Evolutionary conservation across 768 basidiomycete genomes (phyloP), one percentile per base, ranked within the genome.

Genomic region (Termitomyces sp.): DNA sequence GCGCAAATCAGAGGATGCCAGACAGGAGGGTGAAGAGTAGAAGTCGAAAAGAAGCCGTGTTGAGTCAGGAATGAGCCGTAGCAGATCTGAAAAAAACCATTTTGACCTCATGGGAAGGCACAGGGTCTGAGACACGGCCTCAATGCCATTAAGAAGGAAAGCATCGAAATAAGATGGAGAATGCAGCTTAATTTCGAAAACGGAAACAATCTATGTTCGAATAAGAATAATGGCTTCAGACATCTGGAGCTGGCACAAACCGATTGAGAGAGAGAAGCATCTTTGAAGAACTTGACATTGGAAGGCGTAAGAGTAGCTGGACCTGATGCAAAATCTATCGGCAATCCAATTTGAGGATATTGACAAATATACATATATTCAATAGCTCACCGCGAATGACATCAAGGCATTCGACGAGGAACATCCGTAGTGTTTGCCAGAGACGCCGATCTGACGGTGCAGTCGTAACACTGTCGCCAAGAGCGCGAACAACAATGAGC

Each of bases 51-150:
- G 71, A 37, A 72, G 70, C 37, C 76, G 69, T 34, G 77, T 66
- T 15, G 79, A 68, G 40, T 79, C 78, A 14, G 77, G 71, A 11
- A 78, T 70, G 37, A 72, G 74, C 38, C 79, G 81, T 50, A 76
- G 65, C 47, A 85, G 65, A 65, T 88, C 84, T 15, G 71, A 67
- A 9, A 86, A 73, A 54, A 85, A 82, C 73, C 80, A 81, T 38
- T 80, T 77, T 12, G 76, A 79, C 47, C 76, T 74, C 12, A 82
- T 69, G 1, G 79, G 67, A 3, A 79, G 78, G 46, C 70, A 72
- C 50, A 87, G 60, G 2, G 79, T 69, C 54, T 73, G 76, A 36
- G 76, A 71, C 29, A 83, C 65, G 14, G 84, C 68, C 42, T 83
- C 78, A 20, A 82, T 67, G 29, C 84, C 67, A 38, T 81, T 71